Percentiles rank a stretch among this genome's conserved stretches.
Evolutionary conservation across 768 basidiomycete species (phyloP).

Genomic region (Russula emetica): DNA sequence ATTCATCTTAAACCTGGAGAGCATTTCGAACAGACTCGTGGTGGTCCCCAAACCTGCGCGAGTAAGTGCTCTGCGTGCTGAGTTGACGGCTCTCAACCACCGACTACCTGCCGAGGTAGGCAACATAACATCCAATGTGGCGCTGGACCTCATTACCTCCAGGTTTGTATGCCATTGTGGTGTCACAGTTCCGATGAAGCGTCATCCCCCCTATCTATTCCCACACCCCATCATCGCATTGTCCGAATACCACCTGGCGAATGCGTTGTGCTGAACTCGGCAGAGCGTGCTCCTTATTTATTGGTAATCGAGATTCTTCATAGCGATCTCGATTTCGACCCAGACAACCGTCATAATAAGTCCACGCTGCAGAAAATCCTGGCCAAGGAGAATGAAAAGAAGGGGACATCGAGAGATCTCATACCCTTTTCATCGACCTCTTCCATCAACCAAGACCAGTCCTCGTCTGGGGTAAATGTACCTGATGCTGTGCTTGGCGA

Average conservation of each 20-base stretch:
- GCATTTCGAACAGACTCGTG: conserved; percentile 86
- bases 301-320: conserved; percentile 87
- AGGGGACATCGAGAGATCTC: conserved; percentile 55
- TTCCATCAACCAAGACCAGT: conserved; percentile 5
- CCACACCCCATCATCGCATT: conserved; percentile 84
- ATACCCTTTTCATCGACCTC: conserved; percentile 32
- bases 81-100: conserved; percentile 92
- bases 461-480: conserved; percentile 18
- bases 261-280: conserved; percentile 96
- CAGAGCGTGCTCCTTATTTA: conserved; percentile 91
- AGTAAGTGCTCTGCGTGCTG: conserved; percentile 93
- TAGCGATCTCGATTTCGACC: conserved; percentile 91
- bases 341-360: conserved; percentile 73
- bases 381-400: conserved; percentile 56
- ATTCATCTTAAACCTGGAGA: conserved; percentile 85
- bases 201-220: conserved; percentile 37
- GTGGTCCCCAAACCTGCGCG: conserved; percentile 92
- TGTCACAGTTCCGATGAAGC: conserved; percentile 66
- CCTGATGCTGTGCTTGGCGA: conserved; percentile 31
- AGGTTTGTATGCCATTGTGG: conserved; percentile 91
- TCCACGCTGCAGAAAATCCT: conserved; percentile 79
- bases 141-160: conserved; percentile 20
- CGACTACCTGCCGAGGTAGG: conserved; percentile 91
- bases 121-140: conserved; percentile 5
- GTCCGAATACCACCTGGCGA: conserved; percentile 97